Evolutionary conservation across 2,329 filamentous ascomycete species (phyloP).

Genomic region (Drechslerella dactyloides): DNA sequence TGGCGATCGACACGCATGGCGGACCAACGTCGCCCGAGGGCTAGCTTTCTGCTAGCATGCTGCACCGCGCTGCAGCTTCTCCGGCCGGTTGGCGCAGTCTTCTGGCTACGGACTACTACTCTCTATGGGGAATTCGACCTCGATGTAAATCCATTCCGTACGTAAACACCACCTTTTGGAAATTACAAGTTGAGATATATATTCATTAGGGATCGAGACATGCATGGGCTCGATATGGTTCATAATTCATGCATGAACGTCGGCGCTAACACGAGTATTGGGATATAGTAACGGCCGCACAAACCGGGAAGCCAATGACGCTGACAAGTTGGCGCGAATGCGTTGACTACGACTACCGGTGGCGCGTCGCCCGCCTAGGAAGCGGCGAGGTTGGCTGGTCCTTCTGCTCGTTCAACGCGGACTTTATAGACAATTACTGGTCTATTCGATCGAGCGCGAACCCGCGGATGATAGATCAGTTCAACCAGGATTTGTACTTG

Average conservation of each 20-base stretch:
- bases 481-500: constrained; percentile 1
- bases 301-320: constrained; percentile 10
- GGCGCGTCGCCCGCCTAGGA: background rate
- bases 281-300: constrained; percentile 7
- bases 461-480: constrained; percentile 12
- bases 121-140: constrained; percentile 17
- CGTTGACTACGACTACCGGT: constrained; percentile 6
- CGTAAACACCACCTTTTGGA: background rate
- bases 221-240: too few species aligned
- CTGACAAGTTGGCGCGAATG: constrained; percentile 17
- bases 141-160: constrained; percentile 35
- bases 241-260: background rate
- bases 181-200: too few species aligned
- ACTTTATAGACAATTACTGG: constrained; percentile 14
- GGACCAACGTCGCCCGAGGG: background rate
- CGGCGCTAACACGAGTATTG: background rate
- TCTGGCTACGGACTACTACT: constrained; percentile 34
- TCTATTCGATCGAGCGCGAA: constrained; percentile 10
- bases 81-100: constrained; percentile 11
- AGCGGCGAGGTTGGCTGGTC: background rate
- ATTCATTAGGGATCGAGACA: too few species aligned
- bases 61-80: constrained; percentile 2
- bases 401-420: constrained; percentile 26
- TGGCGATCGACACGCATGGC: constrained; percentile 3
- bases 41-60: constrained; percentile 3